Percentiles rank a stretch among this genome's conserved stretches.
These are phyloP conservation scores for Fusarium bactridioides DNA, from an alignment of 2,329 filamentous ascomycete species.

Conservation along the genomic window DNA sequence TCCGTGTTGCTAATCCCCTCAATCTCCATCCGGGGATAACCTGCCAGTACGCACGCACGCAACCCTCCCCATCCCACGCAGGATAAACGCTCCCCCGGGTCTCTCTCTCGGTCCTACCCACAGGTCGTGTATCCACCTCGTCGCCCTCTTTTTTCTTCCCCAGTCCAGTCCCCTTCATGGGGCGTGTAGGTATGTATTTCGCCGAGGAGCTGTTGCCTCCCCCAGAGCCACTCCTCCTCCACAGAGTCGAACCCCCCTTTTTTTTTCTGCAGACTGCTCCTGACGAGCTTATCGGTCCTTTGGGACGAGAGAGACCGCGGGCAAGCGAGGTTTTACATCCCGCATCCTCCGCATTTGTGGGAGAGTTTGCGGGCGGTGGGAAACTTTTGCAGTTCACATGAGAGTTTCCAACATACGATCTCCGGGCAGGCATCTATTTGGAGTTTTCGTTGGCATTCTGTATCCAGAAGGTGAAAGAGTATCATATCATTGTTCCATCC, in stretches of 20 bases:
- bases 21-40: slow-evolving; percentile 19
- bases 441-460: neutral
- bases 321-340: slow-evolving; percentile 22
- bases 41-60: neutral
- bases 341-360: slow-evolving; percentile 29
- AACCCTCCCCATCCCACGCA: neutral
- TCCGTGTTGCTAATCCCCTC: slow-evolving; percentile 5
- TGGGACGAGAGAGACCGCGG: slow-evolving; percentile 5
- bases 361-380: neutral
- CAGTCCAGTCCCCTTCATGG: slow-evolving; percentile 1
- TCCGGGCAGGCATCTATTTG: neutral
- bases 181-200: neutral
- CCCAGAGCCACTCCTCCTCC: slow-evolving; percentile 28
- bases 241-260: neutral
- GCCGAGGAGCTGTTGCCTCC: slow-evolving; percentile 10
- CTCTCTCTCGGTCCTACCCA: slow-evolving; percentile 21
- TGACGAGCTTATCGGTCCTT: slow-evolving; percentile 25
- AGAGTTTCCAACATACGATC: slow-evolving; percentile 8
- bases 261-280: slow-evolving; percentile 3
- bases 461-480: neutral
- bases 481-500: neutral
- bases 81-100: slow-evolving; percentile 5
- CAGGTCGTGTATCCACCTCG: neutral
- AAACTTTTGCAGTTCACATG: slow-evolving; percentile 18
- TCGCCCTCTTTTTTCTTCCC: neutral